Percentiles rank a stretch among this genome's conserved stretches.
These are phyloP conservation scores for Pichia eremophila DNA, from an alignment of 805 yeast species.

Conservation along the genomic window DNA sequence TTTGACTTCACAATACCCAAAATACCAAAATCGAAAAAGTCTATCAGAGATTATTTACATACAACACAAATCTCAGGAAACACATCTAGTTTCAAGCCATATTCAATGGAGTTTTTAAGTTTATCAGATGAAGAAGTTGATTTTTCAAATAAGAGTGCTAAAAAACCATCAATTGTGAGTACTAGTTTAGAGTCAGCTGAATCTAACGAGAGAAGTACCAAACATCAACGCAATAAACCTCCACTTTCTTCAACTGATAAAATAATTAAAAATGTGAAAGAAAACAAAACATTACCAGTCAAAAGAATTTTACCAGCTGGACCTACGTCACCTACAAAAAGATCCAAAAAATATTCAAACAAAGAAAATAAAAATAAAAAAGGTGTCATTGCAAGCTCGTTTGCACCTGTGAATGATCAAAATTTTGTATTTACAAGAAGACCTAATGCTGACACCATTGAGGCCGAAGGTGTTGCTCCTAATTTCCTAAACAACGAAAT, in stretches of 20 bases:
- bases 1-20: no score
- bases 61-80: background rate
- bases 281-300: no score
- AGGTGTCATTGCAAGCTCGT: slow-evolving; percentile 1
- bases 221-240: no score
- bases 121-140: slow-evolving; percentile 5
- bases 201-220: no score
- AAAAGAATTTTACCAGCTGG: no score
- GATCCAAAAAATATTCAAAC: background rate
- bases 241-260: no score
- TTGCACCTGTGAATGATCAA: slow-evolving; percentile 5
- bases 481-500: background rate
- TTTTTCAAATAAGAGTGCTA: no score
- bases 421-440: slow-evolving; percentile 17
- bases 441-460: slow-evolving; percentile 19
- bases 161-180: no score
- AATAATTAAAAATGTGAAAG: no score
- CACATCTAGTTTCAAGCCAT: background rate
- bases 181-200: no score
- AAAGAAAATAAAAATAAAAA: background rate
- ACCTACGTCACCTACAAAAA: background rate
- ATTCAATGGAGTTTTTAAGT: slow-evolving; percentile 3
- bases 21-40: no score
- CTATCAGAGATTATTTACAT: no score
- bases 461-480: slow-evolving; percentile 15